A percentile compares a stretch with the other conserved stretches of the same genome.
Evolutionary conservation across 164 flowering plant species (phyloP).

Genomic region (Vitis labrusca): DNA sequence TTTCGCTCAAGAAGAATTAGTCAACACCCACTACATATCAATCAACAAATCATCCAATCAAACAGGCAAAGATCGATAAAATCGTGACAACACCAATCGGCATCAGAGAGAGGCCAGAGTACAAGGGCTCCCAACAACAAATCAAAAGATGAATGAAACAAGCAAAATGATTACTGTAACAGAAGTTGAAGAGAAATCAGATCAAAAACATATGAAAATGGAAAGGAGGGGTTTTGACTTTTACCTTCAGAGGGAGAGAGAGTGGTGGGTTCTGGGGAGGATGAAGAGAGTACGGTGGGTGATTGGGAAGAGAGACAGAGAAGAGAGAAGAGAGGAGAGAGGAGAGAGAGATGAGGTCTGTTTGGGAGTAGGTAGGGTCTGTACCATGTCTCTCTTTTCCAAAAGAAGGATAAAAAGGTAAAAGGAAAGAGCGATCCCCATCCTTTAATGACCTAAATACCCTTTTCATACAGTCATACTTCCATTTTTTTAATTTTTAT

Average conservation of each 20-base stretch:
- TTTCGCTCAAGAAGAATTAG: too few relatives aligned
- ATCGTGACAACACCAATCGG: too few relatives aligned
- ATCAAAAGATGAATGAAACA: neutral
- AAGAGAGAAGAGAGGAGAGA: neutral
- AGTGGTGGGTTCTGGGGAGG: neutral
- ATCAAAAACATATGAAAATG: neutral
- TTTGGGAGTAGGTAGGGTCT: constrained; percentile 20
- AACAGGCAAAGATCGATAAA: too few relatives aligned
- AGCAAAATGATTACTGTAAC: neutral
- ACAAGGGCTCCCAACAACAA: neutral
- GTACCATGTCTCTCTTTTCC: neutral
- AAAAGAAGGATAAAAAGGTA: constrained; percentile 12
- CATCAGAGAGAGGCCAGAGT: too few relatives aligned
- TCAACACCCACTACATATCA: too few relatives aligned
- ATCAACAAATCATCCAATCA: too few relatives aligned
- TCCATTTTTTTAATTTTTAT: too few relatives aligned
- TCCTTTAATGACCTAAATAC: neutral
- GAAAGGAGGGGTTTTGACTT: neutral
- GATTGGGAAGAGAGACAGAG: neutral
- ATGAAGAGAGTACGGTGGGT: too few relatives aligned
- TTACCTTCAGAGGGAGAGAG: neutral
- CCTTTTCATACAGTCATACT: neutral
- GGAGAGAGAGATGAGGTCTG: constrained; percentile 1
- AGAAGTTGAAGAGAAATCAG: neutral
- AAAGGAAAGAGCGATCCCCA: neutral